Base-by-base conservation (phyloP, 345 rosid species). In the Eucalyptus coolabah region DNA sequence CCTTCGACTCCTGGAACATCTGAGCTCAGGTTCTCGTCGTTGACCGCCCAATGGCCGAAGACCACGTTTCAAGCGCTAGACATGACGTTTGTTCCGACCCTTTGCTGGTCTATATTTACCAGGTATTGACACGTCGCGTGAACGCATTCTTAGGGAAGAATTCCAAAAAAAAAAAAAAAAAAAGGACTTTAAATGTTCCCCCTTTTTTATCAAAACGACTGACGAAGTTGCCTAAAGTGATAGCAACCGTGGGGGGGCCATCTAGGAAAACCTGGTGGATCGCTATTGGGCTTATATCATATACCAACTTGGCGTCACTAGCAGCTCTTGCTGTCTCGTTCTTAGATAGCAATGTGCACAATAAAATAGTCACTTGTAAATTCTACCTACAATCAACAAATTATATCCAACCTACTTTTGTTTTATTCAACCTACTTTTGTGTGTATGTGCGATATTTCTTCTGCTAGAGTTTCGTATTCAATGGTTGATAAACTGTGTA, bases 131-230 rank as follows among this genome's bases (percentile, higher is more conserved):
- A 21, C 83, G 83, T 77, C 45, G 24, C 9, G 47, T 11, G 83
- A 40, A 77, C 83, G 28, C 7, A 77, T 19, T 77, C 12, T 77
- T 18, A 17, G 14, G 81, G 24, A 34, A 77, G 47, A 21, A 21
- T 10, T 77, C 12, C 12, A 0, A 77, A 3, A 72, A 19, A 18
- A 5, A 0, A 9, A 1, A 1, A 72, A 19, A 34, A 34, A 17
- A 5, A 19, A 19, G 6, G 28, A 56, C 30, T 18, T 37, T 37
- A 11, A 37, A 11, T 10, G 42, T 37, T 34, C 15, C 28, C 45
- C 45, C 8, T 72, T 19, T 19, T 72, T 34, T 69, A 4, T 12
- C 82, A 18, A 34, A 18, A 72, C 40, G 82, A 72, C 24, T 72
- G 28, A 21, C 28, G 45, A 40, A 37, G 26, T 72, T 37, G 47